phyloP scores from a whole-genome alignment of 2,329 filamentous ascomycete species.

The Didymella exigua region DNA sequence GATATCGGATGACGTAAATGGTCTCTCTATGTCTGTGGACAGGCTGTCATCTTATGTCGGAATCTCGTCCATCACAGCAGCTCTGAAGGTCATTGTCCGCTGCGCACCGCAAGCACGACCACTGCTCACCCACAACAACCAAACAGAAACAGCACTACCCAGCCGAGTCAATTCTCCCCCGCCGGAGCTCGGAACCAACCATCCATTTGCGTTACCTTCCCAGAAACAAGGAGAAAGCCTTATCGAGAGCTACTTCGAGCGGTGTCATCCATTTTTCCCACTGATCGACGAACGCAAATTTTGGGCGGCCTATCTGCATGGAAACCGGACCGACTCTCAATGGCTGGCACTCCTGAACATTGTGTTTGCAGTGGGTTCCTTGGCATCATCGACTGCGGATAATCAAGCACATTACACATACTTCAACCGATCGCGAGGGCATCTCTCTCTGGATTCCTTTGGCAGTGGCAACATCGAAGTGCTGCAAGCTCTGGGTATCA shows the following conservation, averaged over 20 bases:
- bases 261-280: constrained; percentile 73
- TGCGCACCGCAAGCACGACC: constrained; percentile 58
- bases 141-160: constrained; percentile 46
- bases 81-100: constrained; percentile 70
- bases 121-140: constrained; percentile 53
- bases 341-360: constrained; percentile 78
- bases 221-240: constrained; percentile 70
- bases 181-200: constrained; percentile 40
- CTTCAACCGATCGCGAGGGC: constrained; percentile 70
- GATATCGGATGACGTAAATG: constrained; percentile 73
- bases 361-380: constrained; percentile 76
- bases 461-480: constrained; percentile 75
- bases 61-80: constrained; percentile 76
- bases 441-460: constrained; percentile 70
- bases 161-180: constrained; percentile 47
- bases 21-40: constrained; percentile 66
- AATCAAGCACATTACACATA: constrained; percentile 73
- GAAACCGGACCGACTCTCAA: constrained; percentile 67
- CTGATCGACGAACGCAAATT: constrained; percentile 76
- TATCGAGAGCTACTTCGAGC: constrained; percentile 77
- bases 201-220: constrained; percentile 57
- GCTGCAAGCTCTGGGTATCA: constrained; percentile 71
- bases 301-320: constrained; percentile 67
- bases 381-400: constrained; percentile 66
- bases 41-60: constrained; percentile 71